A percentile compares a stretch with the other conserved stretches of the same genome.
phyloP scores from a whole-genome alignment of 2,329 filamentous ascomycete species.

The Aspergillus jensenii region DNA sequence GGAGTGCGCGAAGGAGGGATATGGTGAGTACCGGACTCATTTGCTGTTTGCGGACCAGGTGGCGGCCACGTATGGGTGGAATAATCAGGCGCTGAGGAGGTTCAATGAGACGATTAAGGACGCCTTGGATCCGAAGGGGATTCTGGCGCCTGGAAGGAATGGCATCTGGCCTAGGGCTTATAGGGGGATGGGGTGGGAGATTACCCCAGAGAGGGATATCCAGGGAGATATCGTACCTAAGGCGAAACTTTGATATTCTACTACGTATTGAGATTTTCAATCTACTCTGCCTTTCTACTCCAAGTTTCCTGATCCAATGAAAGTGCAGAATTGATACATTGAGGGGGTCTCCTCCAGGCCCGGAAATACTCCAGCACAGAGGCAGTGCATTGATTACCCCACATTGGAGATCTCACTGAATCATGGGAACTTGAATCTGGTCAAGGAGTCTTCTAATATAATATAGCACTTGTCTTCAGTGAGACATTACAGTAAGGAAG shows the following conservation, averaged over 20 bases:
- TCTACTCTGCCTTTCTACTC: no score
- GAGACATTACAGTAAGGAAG: no score
- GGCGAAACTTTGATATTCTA: not conserved
- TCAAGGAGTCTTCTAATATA: no score
- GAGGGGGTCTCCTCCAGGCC: no score
- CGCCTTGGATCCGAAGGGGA: constrained; percentile 43
- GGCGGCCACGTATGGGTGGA: constrained; percentile 48
- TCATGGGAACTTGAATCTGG: no score
- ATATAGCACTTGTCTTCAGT: no score
- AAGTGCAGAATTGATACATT: no score
- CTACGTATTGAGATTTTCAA: no score
- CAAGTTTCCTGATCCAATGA: no score
- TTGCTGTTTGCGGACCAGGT: constrained; percentile 50
- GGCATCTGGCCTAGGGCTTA: not conserved
- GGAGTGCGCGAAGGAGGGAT: constrained; percentile 35
- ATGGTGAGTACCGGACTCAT: constrained; percentile 48
- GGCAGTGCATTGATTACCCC: no score
- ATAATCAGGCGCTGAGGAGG: constrained; percentile 42
- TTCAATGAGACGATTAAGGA: constrained; percentile 50
- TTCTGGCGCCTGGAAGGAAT: not conserved
- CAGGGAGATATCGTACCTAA: not conserved
- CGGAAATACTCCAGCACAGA: no score
- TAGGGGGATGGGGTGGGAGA: not conserved
- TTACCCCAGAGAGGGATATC: not conserved
- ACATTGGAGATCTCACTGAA: no score